These are phyloP conservation scores for Eutrema japonicum DNA, from an alignment of 345 rosid species.

Conservation along the genomic window DNA sequence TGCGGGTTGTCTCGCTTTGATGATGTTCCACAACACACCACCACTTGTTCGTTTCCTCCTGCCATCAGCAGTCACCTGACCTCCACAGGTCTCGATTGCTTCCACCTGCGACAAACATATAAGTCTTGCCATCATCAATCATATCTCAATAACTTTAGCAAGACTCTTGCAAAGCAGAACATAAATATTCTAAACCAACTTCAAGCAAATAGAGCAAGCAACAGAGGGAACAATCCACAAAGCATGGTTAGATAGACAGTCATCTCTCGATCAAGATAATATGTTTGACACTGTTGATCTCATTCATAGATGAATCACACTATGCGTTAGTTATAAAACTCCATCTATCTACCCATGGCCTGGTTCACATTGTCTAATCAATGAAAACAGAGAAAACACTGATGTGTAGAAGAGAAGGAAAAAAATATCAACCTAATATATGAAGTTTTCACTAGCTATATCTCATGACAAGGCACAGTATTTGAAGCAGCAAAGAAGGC, in stretches of 20 bases:
- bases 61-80: conserved; percentile 94
- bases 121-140: conserved; percentile 31
- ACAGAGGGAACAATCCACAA: conserved; percentile 17
- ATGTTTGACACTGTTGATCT: conserved; percentile 14
- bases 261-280: not conserved
- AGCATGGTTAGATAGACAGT: not conserved
- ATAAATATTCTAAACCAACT: conserved; percentile 3
- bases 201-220: conserved; percentile 19
- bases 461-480: conserved; percentile 54
- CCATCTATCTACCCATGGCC: not conserved
- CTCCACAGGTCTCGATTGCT: conserved; percentile 87
- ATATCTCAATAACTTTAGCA: conserved; percentile 12
- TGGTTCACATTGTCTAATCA: conserved; percentile 22
- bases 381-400: conserved; percentile 30
- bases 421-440: conserved; percentile 46
- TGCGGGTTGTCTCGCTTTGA: conserved; percentile 79
- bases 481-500: conserved; percentile 51
- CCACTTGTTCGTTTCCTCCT: conserved; percentile 77
- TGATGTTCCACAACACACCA: conserved; percentile 84
- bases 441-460: conserved; percentile 41
- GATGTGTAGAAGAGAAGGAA: conserved; percentile 48
- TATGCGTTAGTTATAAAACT: not conserved
- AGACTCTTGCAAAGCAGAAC: not conserved
- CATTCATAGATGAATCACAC: conserved; percentile 19
- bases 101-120: conserved; percentile 60